Conservation (phyloP, 2,329 filamentous ascomycete genomes). For the Massarina eburnea region DNA sequence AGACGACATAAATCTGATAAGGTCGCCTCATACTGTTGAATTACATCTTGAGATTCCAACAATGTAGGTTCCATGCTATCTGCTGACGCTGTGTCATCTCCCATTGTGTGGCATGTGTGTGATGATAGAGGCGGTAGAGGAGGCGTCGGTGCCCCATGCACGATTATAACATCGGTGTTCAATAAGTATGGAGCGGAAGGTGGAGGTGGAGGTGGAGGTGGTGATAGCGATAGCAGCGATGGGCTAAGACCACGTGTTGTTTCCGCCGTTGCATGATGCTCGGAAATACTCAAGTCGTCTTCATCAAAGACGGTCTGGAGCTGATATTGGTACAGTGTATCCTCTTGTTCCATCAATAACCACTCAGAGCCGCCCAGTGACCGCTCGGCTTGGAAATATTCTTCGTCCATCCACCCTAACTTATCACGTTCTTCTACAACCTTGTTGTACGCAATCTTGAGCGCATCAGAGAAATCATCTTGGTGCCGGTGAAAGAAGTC, state of each 20-base stretch:
- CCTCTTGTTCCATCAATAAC: conserved; percentile 18
- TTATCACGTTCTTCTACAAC: conserved; percentile 10
- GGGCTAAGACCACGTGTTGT: not conserved
- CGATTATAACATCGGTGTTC: too few species aligned
- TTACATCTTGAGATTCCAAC: too few species aligned
- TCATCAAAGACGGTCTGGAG: conserved; percentile 4
- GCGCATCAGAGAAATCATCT: conserved; percentile 1
- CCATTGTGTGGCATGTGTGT: not conserved
- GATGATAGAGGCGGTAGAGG: conserved; percentile 1
- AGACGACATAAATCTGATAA: too few species aligned
- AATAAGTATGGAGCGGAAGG: not conserved
- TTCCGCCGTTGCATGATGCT: not conserved
- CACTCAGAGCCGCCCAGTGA: conserved; percentile 17
- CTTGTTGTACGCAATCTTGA: conserved; percentile 9
- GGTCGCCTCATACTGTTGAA: conserved; percentile 1
- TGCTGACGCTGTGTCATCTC: too few species aligned
- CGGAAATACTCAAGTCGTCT: too few species aligned
- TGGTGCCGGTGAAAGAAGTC: conserved; percentile 6
- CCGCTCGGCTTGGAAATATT: conserved; percentile 16
- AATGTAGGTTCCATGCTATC: too few species aligned
- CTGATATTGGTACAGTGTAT: conserved; percentile 20
- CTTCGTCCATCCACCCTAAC: conserved; percentile 18
- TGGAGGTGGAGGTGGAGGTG: too few species aligned
- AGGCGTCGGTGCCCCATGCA: not conserved
- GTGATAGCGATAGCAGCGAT: too few species aligned